Conservation (phyloP, 768 basidiomycete species). For the Leccinum incarnatum region DNA sequence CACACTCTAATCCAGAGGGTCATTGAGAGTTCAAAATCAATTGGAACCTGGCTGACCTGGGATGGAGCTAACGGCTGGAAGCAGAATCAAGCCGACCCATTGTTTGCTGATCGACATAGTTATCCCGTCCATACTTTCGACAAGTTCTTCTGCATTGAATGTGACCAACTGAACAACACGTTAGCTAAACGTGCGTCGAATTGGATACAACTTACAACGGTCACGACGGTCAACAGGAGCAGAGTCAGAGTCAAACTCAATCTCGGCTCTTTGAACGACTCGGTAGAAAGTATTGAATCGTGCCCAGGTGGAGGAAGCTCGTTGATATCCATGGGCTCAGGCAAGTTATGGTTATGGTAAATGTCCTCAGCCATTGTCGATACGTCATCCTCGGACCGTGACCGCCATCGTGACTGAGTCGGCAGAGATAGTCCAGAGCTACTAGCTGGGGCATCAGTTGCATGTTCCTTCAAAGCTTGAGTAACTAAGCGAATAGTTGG, state of each 20-base stretch:
- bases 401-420: slow-evolving; percentile 5
- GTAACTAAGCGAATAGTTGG: slow-evolving; percentile 28
- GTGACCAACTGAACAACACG: slow-evolving; percentile 42
- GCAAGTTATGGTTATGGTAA: slow-evolving; percentile 1
- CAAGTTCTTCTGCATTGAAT: slow-evolving; percentile 69
- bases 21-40: neutral
- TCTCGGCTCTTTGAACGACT: slow-evolving; percentile 46
- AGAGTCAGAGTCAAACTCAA: slow-evolving; percentile 60
- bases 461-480: slow-evolving; percentile 5
- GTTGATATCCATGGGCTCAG: slow-evolving; percentile 13
- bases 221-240: slow-evolving; percentile 53
- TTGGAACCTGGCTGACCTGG: slow-evolving; percentile 49
- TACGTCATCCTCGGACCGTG: slow-evolving; percentile 16
- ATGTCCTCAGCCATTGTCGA: slow-evolving; percentile 4
- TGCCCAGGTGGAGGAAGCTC: slow-evolving; percentile 14
- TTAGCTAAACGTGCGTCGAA: slow-evolving; percentile 3
- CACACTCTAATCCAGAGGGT: slow-evolving; percentile 54
- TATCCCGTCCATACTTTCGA: slow-evolving; percentile 81
- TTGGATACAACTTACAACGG: slow-evolving; percentile 47
- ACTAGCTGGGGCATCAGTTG: neutral
- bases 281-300: slow-evolving; percentile 13
- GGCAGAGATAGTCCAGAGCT: slow-evolving; percentile 9
- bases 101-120: slow-evolving; percentile 72
- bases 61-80: slow-evolving; percentile 80
- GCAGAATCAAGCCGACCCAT: slow-evolving; percentile 85